phyloP scores from a whole-genome alignment of 805 yeast species.

The Spathaspora gorwiae region DNA sequence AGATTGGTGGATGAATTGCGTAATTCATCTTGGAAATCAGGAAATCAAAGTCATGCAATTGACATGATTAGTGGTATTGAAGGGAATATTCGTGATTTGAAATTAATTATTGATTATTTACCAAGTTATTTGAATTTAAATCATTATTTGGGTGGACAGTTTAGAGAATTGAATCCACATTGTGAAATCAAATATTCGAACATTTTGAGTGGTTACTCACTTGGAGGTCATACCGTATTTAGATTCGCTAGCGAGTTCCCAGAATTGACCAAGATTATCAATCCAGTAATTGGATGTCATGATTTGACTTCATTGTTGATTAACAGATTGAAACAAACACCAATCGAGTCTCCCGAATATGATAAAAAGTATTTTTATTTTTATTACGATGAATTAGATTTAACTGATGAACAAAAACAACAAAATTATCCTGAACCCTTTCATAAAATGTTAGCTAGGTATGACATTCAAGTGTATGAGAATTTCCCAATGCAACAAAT shows the following conservation, averaged over 20 bases:
- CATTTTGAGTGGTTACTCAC: conserved; percentile 46
- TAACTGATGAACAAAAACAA: conserved; percentile 21
- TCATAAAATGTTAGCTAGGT: conserved; percentile 23
- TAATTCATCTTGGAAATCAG: conserved; percentile 44
- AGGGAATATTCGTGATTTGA: conserved; percentile 43
- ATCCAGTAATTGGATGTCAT: conserved; percentile 50
- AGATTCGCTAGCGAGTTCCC: conserved; percentile 38
- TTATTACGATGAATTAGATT: conserved; percentile 29
- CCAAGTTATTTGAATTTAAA: conserved; percentile 38
- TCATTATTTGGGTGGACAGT: conserved; percentile 12
- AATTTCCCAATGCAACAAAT: conserved; percentile 26
- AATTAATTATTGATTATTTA: conserved; percentile 39
- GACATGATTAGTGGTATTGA: conserved; percentile 49
- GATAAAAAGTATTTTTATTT: conserved; percentile 28
- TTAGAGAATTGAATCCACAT: conserved; percentile 10
- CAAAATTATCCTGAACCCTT: conserved; percentile 28
- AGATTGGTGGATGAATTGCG: conserved; percentile 30
- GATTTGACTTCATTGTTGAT: conserved; percentile 42
- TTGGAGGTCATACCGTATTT: conserved; percentile 57
- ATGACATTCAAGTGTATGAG: conserved; percentile 30
- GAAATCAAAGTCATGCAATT: conserved; percentile 46
- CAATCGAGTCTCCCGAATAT: conserved; percentile 14
- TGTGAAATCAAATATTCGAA: conserved; percentile 26
- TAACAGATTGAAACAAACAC: conserved; percentile 30
- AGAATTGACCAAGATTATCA: conserved; percentile 32